A percentile compares a stretch with the other conserved stretches of the same genome.
phyloP scores from a whole-genome alignment of 352 stramenopile genomes.

The Globisporangium middletonii region DNA sequence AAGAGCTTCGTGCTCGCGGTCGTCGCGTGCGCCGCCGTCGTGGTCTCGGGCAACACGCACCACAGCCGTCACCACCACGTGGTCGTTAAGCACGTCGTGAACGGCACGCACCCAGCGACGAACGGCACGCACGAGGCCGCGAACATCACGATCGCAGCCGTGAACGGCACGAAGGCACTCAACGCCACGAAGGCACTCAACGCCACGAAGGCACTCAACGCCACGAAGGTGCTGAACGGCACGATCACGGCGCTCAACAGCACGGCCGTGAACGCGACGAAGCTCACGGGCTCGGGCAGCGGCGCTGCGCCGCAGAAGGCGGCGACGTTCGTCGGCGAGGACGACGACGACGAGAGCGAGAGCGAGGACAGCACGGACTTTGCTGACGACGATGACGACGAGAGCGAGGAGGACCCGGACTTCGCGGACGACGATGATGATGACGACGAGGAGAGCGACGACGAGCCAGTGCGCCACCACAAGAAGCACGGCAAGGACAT shows the following conservation, averaged over 20 bases:
- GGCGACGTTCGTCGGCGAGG: constrained; percentile 1
- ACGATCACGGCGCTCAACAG: background rate
- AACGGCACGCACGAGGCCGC: constrained; percentile 6
- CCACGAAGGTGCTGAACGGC: background rate
- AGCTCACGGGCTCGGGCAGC: background rate
- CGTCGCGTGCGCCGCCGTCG: constrained; percentile 6
- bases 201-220: background rate
- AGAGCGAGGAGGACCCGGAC: too few relatives aligned
- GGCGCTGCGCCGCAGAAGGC: too few relatives aligned
- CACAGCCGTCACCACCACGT: constrained; percentile 11
- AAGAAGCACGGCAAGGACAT: constrained; percentile 8
- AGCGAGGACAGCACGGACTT: background rate
- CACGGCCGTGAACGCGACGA: background rate
- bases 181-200: background rate
- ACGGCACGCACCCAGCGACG: constrained; percentile 1
- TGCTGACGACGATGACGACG: constrained; percentile 8
- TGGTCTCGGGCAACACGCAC: constrained; percentile 6
- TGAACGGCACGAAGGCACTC: background rate
- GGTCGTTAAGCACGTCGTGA: constrained; percentile 6
- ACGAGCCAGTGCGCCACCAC: constrained; percentile 7
- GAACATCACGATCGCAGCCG: constrained; percentile 14
- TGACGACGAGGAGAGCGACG: constrained; percentile 18
- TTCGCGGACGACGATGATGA: too few relatives aligned
- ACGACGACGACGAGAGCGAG: constrained; percentile 1
- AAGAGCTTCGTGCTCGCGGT: constrained; percentile 10